phyloP scores from a whole-genome alignment of 306 rosid genomes.

The Ormosia emarginata region DNA sequence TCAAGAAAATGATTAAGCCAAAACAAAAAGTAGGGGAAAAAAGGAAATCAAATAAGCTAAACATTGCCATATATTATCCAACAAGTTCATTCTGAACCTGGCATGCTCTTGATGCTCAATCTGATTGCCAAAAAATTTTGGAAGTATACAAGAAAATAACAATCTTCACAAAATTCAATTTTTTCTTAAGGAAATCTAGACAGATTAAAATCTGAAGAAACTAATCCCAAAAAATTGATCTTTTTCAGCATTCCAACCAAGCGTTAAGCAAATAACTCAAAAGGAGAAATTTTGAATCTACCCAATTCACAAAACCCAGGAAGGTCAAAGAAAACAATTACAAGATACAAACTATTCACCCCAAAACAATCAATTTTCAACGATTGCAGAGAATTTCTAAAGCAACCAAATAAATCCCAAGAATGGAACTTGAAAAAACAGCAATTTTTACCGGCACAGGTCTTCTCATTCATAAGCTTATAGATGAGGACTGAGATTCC shows the following conservation, averaged over 20 bases:
- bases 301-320: background rate
- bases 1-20: background rate
- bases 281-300: background rate
- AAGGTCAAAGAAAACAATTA: background rate
- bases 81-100: background rate
- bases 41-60: background rate
- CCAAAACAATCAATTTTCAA: no score
- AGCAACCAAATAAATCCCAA: no score
- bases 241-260: background rate
- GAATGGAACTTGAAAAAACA: no score
- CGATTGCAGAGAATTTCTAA: no score
- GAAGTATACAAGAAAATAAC: background rate
- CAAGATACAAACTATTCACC: background rate
- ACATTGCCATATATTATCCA: background rate
- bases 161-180: background rate
- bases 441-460: constrained; percentile 54
- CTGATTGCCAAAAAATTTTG: background rate
- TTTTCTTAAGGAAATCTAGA: background rate
- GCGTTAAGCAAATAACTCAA: background rate
- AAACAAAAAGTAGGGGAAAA: background rate
- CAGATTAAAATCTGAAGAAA: background rate
- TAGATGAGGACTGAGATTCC: constrained; percentile 92
- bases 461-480: constrained; percentile 92
- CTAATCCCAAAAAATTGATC: background rate
- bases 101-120: background rate